These are phyloP conservation scores for Monosporozyma servazzii DNA, from an alignment of 805 yeast genomes.

Conservation along the genomic window DNA sequence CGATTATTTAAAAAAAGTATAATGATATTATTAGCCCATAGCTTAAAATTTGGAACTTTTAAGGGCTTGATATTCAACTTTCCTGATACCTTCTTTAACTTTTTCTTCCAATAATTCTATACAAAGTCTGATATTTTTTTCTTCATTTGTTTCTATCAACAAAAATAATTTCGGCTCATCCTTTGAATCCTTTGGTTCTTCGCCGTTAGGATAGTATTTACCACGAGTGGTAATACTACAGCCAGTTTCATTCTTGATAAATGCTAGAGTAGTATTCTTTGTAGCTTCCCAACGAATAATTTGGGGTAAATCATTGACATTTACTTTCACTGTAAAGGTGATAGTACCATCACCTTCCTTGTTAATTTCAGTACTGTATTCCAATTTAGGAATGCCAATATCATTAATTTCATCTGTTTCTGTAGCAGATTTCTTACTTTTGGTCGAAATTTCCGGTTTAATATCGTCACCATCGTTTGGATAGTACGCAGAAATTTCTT, in stretches of 20 bases:
- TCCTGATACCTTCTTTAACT: slow-evolving; percentile 48
- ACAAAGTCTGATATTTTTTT: slow-evolving; percentile 48
- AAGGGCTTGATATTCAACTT: slow-evolving; percentile 37
- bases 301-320: slow-evolving; percentile 80
- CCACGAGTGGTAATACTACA: slow-evolving; percentile 81
- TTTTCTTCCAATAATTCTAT: slow-evolving; percentile 46
- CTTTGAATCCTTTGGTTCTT: slow-evolving; percentile 39
- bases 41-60: slow-evolving; percentile 39
- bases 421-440: slow-evolving; percentile 7
- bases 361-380: slow-evolving; percentile 45
- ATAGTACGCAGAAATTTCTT: slow-evolving; percentile 3
- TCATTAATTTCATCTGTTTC: slow-evolving; percentile 9
- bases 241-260: slow-evolving; percentile 60
- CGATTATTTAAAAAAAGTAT: too few species aligned
- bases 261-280: slow-evolving; percentile 51
- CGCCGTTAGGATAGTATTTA: slow-evolving; percentile 55
- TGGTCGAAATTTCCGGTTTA: slow-evolving; percentile 3
- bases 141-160: slow-evolving; percentile 65
- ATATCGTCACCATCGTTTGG: neutral
- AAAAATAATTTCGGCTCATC: slow-evolving; percentile 71
- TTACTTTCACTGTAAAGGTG: slow-evolving; percentile 56
- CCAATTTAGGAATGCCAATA: slow-evolving; percentile 31
- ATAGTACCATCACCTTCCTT: slow-evolving; percentile 47
- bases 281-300: slow-evolving; percentile 70
- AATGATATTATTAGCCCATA: neutral